phyloP scores from a whole-genome alignment of 2,329 filamentous ascomycete species.

The Neonectria coccinea region DNA sequence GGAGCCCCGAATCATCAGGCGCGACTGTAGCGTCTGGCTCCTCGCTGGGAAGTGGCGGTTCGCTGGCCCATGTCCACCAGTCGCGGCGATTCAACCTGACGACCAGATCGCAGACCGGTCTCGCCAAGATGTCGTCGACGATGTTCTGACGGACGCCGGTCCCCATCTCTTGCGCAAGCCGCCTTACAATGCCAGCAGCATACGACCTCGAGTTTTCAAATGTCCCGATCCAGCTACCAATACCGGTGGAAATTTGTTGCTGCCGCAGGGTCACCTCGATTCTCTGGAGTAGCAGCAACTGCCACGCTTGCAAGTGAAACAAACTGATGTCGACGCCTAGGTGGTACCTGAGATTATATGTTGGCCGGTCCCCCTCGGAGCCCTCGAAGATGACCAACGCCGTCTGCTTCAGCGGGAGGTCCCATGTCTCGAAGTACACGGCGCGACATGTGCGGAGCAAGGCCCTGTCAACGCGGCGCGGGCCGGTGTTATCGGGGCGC shows the following conservation, averaged over 20 bases:
- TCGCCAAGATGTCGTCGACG: constrained; percentile 5
- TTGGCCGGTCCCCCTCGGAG: neutral
- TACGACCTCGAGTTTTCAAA: constrained; percentile 5
- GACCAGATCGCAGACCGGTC: neutral
- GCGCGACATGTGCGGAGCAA: constrained; percentile 24
- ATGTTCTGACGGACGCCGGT: neutral
- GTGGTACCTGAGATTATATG: neutral
- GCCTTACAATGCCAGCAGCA: constrained; percentile 2
- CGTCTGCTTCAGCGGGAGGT: constrained; percentile 21
- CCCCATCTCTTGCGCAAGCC: neutral
- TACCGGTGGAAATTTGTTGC: neutral
- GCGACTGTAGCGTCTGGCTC: neutral
- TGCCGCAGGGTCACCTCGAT: constrained; percentile 18
- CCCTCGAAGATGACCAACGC: constrained; percentile 12
- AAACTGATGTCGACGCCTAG: neutral
- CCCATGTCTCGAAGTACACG: constrained; percentile 21
- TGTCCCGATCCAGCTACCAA: constrained; percentile 3
- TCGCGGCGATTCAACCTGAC: constrained; percentile 22
- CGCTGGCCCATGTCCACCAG: constrained; percentile 18
- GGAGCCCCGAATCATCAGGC: neutral
- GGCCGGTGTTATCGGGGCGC: constrained; percentile 14
- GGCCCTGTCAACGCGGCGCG: constrained; percentile 5
- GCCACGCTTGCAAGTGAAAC: constrained; percentile 21
- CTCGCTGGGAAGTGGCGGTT: neutral
- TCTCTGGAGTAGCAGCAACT: constrained; percentile 15